Percentiles rank a stretch among this genome's conserved stretches.
Evolutionary conservation across 164 flowering plant genomes (phyloP).

Genomic region (Tetracentron sinense): DNA sequence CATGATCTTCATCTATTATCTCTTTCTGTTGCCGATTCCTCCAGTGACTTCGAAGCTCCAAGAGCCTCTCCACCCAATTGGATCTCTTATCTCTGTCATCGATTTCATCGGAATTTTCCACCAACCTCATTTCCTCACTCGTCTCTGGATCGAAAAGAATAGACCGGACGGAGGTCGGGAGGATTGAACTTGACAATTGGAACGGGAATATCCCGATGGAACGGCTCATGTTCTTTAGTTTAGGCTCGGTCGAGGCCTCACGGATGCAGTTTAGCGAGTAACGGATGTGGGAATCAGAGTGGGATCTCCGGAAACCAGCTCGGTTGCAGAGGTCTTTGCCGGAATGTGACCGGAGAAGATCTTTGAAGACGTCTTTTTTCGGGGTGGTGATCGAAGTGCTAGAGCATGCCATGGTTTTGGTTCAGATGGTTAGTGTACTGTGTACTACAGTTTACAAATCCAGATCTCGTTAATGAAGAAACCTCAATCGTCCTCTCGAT

Average conservation of each 20-base stretch:
- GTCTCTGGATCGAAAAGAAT: conserved; percentile 42
- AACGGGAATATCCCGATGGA: conserved; percentile 47
- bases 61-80: conserved; percentile 63
- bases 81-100: conserved; percentile 35
- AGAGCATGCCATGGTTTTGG: conserved; percentile 44
- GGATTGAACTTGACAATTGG: conserved; percentile 33
- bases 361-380: conserved; percentile 22
- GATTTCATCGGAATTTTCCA: conserved; percentile 23
- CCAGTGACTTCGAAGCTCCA: conserved; percentile 55
- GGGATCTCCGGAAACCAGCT: conserved; percentile 40
- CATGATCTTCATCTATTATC: conserved; percentile 18
- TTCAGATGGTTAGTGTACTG: no score
- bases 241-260: conserved; percentile 41
- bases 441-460: no score
- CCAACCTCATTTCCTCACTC: conserved; percentile 27
- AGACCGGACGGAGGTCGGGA: conserved; percentile 39
- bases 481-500: no score
- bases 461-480: no score
- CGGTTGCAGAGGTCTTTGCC: conserved; percentile 30
- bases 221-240: conserved; percentile 38
- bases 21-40: conserved; percentile 27
- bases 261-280: conserved; percentile 24
- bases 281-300: conserved; percentile 57
- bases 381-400: conserved; percentile 23
- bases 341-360: conserved; percentile 46